phyloP scores from a whole-genome alignment of 208 protist genomes.

The Acanthamoeba polyphaga region DNA sequence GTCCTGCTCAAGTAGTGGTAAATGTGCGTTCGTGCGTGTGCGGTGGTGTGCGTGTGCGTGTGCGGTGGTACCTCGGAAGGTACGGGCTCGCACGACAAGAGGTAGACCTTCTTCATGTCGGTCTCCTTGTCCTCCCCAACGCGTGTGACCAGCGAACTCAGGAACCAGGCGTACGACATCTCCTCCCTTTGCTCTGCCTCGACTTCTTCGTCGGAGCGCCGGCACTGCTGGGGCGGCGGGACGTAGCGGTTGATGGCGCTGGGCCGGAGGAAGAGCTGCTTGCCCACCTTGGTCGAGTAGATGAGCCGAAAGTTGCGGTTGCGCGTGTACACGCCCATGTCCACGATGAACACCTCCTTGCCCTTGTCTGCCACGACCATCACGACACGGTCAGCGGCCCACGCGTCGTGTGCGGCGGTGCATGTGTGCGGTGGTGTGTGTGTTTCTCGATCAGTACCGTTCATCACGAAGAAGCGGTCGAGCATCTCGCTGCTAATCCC shows the following conservation, averaged over 20 bases:
- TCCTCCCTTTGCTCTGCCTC: neutral
- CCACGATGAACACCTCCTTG: constrained; percentile 62
- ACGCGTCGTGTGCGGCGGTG: no score
- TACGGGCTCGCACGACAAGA: constrained; percentile 1
- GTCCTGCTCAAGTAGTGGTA: neutral
- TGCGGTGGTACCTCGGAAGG: neutral
- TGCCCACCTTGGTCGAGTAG: constrained; percentile 55
- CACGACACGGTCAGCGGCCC: neutral
- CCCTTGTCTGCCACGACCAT: neutral
- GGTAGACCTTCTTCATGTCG: neutral
- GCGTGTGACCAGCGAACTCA: neutral
- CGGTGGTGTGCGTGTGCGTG: neutral
- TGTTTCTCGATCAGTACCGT: neutral
- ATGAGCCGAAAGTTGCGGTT: constrained; percentile 62
- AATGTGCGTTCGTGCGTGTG: neutral
- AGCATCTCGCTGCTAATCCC: neutral
- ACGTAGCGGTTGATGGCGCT: constrained; percentile 11
- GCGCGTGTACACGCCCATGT: constrained; percentile 60
- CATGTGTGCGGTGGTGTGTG: neutral
- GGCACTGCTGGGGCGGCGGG: neutral
- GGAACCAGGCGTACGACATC: neutral
- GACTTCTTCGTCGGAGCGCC: neutral
- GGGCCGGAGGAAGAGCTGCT: constrained; percentile 4
- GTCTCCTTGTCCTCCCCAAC: constrained; percentile 4
- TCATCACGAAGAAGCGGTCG: neutral